Conservation (phyloP, 768 basidiomycete species). For the Tulasnella sp. region DNA sequence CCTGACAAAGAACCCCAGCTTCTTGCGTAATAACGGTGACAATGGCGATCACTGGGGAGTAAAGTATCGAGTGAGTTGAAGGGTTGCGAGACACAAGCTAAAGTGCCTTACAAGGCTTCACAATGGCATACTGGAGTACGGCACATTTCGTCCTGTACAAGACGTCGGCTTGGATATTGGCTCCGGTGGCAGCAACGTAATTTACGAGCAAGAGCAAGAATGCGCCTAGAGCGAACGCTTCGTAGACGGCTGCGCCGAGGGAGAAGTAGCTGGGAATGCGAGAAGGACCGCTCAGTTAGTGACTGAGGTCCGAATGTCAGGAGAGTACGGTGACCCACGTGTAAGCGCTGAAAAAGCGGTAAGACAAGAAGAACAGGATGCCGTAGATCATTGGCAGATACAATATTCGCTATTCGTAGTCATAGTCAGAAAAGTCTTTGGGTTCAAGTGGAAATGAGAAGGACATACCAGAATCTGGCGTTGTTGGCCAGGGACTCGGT, state of each 20-base stretch:
- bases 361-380: slow-evolving; percentile 78
- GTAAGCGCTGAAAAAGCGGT: slow-evolving; percentile 73
- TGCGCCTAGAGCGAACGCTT: slow-evolving; percentile 78
- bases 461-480: slow-evolving; percentile 55
- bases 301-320: too few relatives aligned
- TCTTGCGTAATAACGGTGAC: slow-evolving; percentile 71
- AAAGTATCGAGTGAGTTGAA: not conserved
- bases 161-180: slow-evolving; percentile 58
- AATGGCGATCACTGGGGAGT: slow-evolving; percentile 50
- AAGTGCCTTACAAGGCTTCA: slow-evolving; percentile 43
- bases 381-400: slow-evolving; percentile 75
- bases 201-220: slow-evolving; percentile 85
- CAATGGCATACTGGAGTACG: slow-evolving; percentile 80
- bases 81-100: not conserved
- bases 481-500: slow-evolving; percentile 62
- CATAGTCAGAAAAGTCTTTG: not conserved
- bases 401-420: slow-evolving; percentile 43
- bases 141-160: slow-evolving; percentile 85
- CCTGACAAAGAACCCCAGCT: slow-evolving; percentile 59
- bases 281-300: not conserved
- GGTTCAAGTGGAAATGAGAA: not conserved
- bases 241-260: slow-evolving; percentile 37
- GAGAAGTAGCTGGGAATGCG: slow-evolving; percentile 37
- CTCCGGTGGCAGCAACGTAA: slow-evolving; percentile 65
- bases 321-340: slow-evolving; percentile 32